Base-by-base conservation (phyloP, 1,139 yeast genomes). In the Barnettozyma hawaiiensis region DNA sequence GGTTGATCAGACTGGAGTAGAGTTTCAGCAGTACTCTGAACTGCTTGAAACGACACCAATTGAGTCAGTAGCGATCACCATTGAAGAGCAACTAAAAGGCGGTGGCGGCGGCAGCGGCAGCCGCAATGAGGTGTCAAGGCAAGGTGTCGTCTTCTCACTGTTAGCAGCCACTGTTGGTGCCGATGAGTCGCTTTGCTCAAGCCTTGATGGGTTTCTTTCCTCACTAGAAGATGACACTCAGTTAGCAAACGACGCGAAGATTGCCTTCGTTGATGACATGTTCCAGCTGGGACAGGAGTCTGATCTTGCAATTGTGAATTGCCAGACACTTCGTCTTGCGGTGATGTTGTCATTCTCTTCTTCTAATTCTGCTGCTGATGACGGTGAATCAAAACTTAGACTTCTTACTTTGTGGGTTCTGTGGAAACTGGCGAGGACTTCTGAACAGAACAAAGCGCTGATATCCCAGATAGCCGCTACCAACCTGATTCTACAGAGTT, bases 401-500 rank as follows among this genome's bases (percentile, higher is more conserved):
- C 20, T 39, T n/a, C 19, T 37, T 8, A 15, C 40, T 8, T 3
- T 45, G 11, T 35, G 36, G 31, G 9, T 34, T 20, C 16, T 42
- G 24, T 37, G 39, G 35, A 41, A 37, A 14, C 12, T 42, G 7
- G 28, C 40, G 6, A 37, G 20, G 9, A n/a, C 32, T 4, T 46
- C 49, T 11, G 37, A 28, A 10, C n/a, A 24, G 16, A 42, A 46
- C 26, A 39, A 40, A 27, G 12, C 16, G n/a, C 15, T 31, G 14
- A 35, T 46, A 12, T 35, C 45, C 2, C 26, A 41, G 7, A 28
- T 38, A 7, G 8, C 24, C 6, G 31, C 36, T 1, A 9, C 44
- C 11, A 28, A 26, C 7, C 21, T 44, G 16, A 21, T 46, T 7
- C 19, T 44, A 12, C 22, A 31, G 18, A 16, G 28, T 7, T 31